Base-by-base conservation (phyloP, 2,329 filamentous ascomycete genomes). In the Colletotrichum gloeosporioides region DNA sequence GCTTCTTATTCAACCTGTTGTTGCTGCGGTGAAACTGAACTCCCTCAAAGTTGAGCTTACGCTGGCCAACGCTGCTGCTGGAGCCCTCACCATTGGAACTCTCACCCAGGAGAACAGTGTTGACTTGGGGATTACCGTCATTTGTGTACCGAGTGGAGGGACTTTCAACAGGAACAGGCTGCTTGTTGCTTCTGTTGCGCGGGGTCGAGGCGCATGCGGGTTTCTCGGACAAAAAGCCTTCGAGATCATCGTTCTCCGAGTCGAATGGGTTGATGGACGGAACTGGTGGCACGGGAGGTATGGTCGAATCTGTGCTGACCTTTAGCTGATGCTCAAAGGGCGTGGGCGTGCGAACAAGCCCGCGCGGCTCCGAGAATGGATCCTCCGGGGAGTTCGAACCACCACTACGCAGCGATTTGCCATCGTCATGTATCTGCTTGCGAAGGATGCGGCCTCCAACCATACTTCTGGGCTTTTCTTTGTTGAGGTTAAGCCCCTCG, bases 151-250 rank as follows among this genome's bases (percentile, higher is more conserved):
- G 44, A 31, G 53, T 34, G 10, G 76, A 73, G 10, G 73, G 73
- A 29, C 73, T 77, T 3, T 65, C 76, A 2, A 31, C 13, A 12
- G 65, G 25, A 10, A n/a, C 71, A 29, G 31, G 49, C 27, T 73
- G 59, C 18, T 57, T 59, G 57, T 29, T 31, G n/a, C n/a, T 34
- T 16, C 76, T 70, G 22, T 25, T 44, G 29, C 83, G 84, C 39
- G 86, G 86, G 3, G 86, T 87, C 3, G 86, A 87, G 64, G 81
- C 84, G 63, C 82, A 85, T 34, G 83, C 78, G 8, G 86, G 86
- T 25, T 79, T 80, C 39, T 79, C 81, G 32, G 78, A 81, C 77
- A 87, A 81, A 73, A 87, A 81, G 16, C 86, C 84, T 80, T 84
- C 82, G 59, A 87, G 83, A 69, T 86, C 79, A 69, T 80, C 79